Evolutionary conservation across 176 grass and related monocot genomes (phyloP).

Genomic region (Lolium perenne): DNA sequence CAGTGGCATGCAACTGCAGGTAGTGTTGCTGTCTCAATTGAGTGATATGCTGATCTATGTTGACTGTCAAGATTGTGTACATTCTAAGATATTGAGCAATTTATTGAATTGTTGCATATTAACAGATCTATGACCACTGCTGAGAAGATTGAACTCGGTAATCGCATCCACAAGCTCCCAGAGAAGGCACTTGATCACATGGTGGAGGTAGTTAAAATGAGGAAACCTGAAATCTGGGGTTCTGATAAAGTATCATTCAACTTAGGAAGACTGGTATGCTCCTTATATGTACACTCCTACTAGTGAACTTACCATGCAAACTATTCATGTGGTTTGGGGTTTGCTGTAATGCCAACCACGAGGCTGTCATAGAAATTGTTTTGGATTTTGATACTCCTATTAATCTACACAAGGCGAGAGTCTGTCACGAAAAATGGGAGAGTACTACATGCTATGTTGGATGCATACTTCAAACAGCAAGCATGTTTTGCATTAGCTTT

Average conservation of each 20-base stretch:
- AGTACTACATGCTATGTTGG: neutral
- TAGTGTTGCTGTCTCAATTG: slow-evolving; percentile 29
- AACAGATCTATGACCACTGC: slow-evolving; percentile 66
- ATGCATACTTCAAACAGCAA: neutral
- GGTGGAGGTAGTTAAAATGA: slow-evolving; percentile 55
- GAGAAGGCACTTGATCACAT: slow-evolving; percentile 55
- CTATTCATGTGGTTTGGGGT: neutral
- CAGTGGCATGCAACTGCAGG: slow-evolving; percentile 74
- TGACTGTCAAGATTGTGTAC: slow-evolving; percentile 2
- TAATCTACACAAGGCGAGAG: neutral
- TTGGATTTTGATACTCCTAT: neutral
- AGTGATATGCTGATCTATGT: neutral
- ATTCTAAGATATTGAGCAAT: neutral
- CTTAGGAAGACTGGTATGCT: slow-evolving; percentile 64
- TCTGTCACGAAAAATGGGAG: neutral
- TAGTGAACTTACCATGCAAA: neutral
- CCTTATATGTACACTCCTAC: neutral
- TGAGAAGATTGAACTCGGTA: slow-evolving; percentile 74
- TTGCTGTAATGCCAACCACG: slow-evolving; percentile 15
- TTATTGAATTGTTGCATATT: slow-evolving; percentile 42
- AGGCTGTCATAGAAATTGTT: neutral
- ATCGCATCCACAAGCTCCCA: slow-evolving; percentile 73
- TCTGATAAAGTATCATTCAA: slow-evolving; percentile 60
- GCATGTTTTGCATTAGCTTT: neutral
- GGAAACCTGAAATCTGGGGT: slow-evolving; percentile 44